Base-by-base conservation (phyloP, 352 stramenopile species). In the Phytophthora tubulina region DNA sequence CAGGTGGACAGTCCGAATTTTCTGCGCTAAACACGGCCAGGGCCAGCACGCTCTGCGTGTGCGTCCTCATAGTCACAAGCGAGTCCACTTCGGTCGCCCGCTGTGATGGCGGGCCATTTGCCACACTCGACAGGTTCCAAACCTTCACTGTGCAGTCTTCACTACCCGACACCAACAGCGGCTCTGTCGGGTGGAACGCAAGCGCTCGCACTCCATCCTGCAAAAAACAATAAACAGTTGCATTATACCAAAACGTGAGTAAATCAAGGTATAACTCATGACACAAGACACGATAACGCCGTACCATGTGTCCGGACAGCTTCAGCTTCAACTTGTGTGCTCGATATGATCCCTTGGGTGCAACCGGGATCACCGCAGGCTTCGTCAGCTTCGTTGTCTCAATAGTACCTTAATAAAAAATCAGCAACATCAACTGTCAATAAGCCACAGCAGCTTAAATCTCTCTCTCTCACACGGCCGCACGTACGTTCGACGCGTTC, bases 281-380 rank as follows among this genome's bases (percentile, higher is more conserved):
- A 50, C 14, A 56, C 13, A 5, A 72, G 10, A 35, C 14, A 55
- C 10, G 44, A 49, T 15, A 58, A 39, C 15, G 32, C 1, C 76
- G 38, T 76, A 95, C 88, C 81, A 96, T 87, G 73, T 96, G 90
- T 14, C 88, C 86, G 3, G 85, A 91, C 30, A 96, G 72, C 71
- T 96, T 95, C 31, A 94, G 68, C 76, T 96, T 96, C 56, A 95
- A 83, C 67, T 96, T 96, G 62, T 93, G 76, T 8, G 90, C 73
- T 27, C 85, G 73, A 75, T 91, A 94, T 6, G 88, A 85, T 6
- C 72, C 77, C 58, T 93, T 95, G 3, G 81, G 67, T 36, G 80
- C 85, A 14, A 88, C 65, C 0, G 80, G 57, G 15, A 90, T 89
- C 30, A 79, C 61, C 13, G 62, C 78, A 13, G 76, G 68, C 63